Evolutionary conservation across 768 basidiomycete species (phyloP).

Genomic region (Boletus bicolor): DNA sequence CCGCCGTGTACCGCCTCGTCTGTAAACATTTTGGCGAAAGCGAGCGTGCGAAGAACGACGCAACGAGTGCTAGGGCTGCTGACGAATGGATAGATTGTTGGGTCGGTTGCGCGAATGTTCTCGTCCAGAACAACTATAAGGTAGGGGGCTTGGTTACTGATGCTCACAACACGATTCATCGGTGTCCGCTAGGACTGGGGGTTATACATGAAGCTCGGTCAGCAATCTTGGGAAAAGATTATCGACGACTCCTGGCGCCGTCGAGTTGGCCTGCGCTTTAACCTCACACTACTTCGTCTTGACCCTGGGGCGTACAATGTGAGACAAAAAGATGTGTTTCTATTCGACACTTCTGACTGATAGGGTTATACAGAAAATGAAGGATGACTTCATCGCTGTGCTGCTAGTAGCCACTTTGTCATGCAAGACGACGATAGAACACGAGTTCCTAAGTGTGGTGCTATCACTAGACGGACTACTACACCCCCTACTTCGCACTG

Average conservation of each 20-base stretch:
- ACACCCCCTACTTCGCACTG: conserved; percentile 47
- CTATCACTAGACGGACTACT: conserved; percentile 54
- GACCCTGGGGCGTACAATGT: conserved; percentile 64
- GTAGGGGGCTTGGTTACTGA: conserved; percentile 28
- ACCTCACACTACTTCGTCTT: conserved; percentile 50
- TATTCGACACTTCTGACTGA: background rate
- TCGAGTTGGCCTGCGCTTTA: conserved; percentile 62
- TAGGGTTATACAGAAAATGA: conserved; percentile 36
- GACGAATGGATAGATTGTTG: conserved; percentile 68
- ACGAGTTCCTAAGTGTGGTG: conserved; percentile 55
- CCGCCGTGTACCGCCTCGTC: conserved; percentile 54
- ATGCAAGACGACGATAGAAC: conserved; percentile 48
- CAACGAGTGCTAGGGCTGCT: conserved; percentile 35
- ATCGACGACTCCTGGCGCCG: conserved; percentile 49
- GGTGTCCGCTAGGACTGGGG: conserved; percentile 53
- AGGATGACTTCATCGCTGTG: conserved; percentile 50
- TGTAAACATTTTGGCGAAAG: conserved; percentile 44
- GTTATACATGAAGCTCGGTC: conserved; percentile 48
- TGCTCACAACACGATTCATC: background rate
- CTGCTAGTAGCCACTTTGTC: conserved; percentile 53
- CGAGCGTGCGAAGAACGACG: conserved; percentile 15
- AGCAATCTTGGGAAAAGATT: conserved; percentile 55
- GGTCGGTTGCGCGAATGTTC: conserved; percentile 64
- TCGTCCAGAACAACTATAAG: conserved; percentile 49
- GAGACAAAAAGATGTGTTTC: conserved; percentile 19